These are phyloP conservation scores for Verticillium nubilum DNA, from an alignment of 2,329 filamentous ascomycete species.

Conservation along the genomic window DNA sequence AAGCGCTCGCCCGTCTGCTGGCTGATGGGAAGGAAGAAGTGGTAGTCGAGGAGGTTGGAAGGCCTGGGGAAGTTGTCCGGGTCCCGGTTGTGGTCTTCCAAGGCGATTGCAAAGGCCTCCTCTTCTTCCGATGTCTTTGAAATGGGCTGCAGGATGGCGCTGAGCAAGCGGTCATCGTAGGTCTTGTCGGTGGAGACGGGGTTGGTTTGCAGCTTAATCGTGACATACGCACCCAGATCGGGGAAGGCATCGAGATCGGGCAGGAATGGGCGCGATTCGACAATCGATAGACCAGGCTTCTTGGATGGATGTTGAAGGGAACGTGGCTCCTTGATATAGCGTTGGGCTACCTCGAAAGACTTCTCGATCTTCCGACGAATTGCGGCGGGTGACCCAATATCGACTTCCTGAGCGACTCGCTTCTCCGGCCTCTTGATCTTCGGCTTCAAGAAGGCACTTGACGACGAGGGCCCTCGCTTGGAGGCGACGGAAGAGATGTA, in stretches of 20 bases:
- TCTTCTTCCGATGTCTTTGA: constrained; percentile 50
- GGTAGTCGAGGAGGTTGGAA: constrained; percentile 57
- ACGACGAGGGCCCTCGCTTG: constrained; percentile 44
- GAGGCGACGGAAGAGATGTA: constrained; percentile 69
- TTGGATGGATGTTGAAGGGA: constrained; percentile 55
- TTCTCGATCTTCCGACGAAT: constrained; percentile 65
- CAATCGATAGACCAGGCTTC: constrained; percentile 37
- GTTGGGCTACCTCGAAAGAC: constrained; percentile 50
- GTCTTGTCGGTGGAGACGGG: constrained; percentile 46
- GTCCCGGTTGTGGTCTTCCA: constrained; percentile 51
- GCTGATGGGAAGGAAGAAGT: constrained; percentile 57
- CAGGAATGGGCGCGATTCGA: constrained; percentile 56
- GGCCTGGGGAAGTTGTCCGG: constrained; percentile 51
- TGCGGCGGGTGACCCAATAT: constrained; percentile 57
- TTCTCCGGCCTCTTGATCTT: constrained; percentile 31
- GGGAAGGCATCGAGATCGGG: constrained; percentile 66
- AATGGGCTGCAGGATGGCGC: constrained; percentile 56
- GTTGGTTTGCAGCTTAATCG: constrained; percentile 63
- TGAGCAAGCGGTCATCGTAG: constrained; percentile 58
- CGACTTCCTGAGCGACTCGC: constrained; percentile 50
- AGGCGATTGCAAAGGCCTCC: constrained; percentile 40
- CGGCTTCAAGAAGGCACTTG: constrained; percentile 22
- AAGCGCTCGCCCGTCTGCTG: constrained; percentile 45
- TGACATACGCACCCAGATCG: constrained; percentile 63
- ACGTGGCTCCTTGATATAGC: constrained; percentile 47